Percentiles rank a stretch among this genome's conserved stretches.
phyloP scores from a whole-genome alignment of 768 basidiomycete species.

The Mycena polygramma region DNA sequence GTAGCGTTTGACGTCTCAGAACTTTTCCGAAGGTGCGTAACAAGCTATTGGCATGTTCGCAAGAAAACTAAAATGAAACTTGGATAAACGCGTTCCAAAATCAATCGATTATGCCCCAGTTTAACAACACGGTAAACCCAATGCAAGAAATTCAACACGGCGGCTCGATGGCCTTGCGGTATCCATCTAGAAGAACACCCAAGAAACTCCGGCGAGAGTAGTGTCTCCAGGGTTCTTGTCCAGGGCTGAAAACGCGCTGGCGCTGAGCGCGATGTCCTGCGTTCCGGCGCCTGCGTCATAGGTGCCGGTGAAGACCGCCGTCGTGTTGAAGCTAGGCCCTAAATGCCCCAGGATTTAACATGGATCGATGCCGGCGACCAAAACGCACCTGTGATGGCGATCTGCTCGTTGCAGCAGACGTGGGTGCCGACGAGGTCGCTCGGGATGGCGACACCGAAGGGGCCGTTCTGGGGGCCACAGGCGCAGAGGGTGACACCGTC shows the following conservation, averaged over 20 bases:
- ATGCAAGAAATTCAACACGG: no score
- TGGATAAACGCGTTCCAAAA: no score
- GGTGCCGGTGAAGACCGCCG: conserved; percentile 23
- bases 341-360: neutral
- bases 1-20: no score
- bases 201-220: conserved; percentile 15
- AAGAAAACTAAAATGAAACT: no score
- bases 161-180: no score
- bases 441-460: conserved; percentile 19
- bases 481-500: neutral
- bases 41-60: no score
- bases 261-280: conserved; percentile 17
- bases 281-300: conserved; percentile 17
- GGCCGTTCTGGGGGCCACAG: conserved; percentile 17
- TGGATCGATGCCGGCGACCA: no score
- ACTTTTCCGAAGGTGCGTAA: no score
- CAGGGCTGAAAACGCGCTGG: neutral
- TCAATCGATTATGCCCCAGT: no score
- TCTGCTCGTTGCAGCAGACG: conserved; percentile 15
- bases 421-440: neutral
- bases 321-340: neutral
- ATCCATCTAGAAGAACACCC: conserved; percentile 17
- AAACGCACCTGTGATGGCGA: conserved; percentile 10
- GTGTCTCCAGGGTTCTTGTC: neutral
- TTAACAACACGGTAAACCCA: no score